phyloP scores from a whole-genome alignment of 345 rosid species.

The Draba incana region DNA sequence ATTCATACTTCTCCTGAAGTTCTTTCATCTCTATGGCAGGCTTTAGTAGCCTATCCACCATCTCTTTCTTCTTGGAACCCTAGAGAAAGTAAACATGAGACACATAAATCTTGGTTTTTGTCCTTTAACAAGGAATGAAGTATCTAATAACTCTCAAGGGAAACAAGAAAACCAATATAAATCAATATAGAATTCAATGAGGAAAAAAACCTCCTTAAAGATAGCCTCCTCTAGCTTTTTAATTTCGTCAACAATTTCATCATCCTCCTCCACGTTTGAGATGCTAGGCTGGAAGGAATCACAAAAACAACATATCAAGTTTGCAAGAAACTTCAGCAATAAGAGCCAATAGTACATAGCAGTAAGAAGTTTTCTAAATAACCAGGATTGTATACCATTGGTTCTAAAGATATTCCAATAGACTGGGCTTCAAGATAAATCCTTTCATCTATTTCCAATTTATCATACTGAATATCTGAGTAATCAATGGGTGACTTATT shows the following conservation, averaged over 20 bases:
- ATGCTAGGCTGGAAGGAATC: constrained; percentile 56
- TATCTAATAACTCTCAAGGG: constrained; percentile 9
- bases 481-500: constrained; percentile 42
- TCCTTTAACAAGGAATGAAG: constrained; percentile 4
- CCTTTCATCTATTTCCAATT: constrained; percentile 65
- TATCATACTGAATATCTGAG: constrained; percentile 54
- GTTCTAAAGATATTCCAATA: constrained; percentile 75
- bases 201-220: constrained; percentile 59
- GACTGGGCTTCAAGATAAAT: constrained; percentile 74
- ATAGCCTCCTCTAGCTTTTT: constrained; percentile 60
- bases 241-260: constrained; percentile 59
- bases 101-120: constrained; percentile 8
- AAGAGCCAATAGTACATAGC: constrained; percentile 16
- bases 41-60: constrained; percentile 60
- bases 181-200: constrained; percentile 19
- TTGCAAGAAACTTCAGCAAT: constrained; percentile 15
- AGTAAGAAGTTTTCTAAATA: constrained; percentile 11
- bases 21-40: constrained; percentile 62
- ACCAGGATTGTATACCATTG: constrained; percentile 50
- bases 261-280: constrained; percentile 63
- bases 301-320: constrained; percentile 18
- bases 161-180: constrained; percentile 14
- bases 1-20: constrained; percentile 66
- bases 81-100: constrained; percentile 31
- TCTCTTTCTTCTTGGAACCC: constrained; percentile 70